Base-by-base conservation (phyloP, 148 eudicot genomes). In the Fagopyrum homotropicum region DNA sequence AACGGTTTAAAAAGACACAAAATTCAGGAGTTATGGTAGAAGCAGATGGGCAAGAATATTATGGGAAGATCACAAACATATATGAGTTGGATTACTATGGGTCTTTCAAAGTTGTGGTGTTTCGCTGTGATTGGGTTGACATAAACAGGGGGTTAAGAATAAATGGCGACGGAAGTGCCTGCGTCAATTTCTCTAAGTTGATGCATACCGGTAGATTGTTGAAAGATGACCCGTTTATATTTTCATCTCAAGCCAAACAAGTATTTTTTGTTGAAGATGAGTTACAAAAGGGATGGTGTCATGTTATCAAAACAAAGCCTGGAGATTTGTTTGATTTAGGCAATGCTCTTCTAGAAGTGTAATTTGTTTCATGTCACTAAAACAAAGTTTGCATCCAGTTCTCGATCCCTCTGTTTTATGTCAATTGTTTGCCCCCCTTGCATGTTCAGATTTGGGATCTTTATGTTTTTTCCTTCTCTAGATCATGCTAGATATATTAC, bases 311-410 rank as follows among this genome's bases (percentile, higher is more conserved):
- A 30, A 64, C 48, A 14, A 22, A 76, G 73, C 76, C 79, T 30
- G 60, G 77, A 72, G 77, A 80, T 45, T 48, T 75, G 44, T 80
- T 69, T 72, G 78, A 80, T 35, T 55, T 75, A 61, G 79, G 78
- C 15, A 43, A 69, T 43, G 54, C 0, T 22, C 26, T 22, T 22
- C 26, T 22, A 22, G 26, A 22, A 22, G 26, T 22, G 26, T 22
- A 22, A 22, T 22, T 22, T 22, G 26, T 22, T 22, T 22, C 26
- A 22, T 22, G 26, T 22, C 26, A 22, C 26, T 22, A 22, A 22
- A 22, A 22, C 26, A 22, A 22, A 22, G 26, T 22, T 22, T 90
- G 95, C 91, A 88, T 90, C 95, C 95, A 88, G 90, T 69, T 91
- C 79, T 83, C 80, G 26, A 55, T 59, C 56, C 56, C 75, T 72